Base-by-base conservation (phyloP, 441 rosid genomes). In the Gossypium schwendimanii region DNA sequence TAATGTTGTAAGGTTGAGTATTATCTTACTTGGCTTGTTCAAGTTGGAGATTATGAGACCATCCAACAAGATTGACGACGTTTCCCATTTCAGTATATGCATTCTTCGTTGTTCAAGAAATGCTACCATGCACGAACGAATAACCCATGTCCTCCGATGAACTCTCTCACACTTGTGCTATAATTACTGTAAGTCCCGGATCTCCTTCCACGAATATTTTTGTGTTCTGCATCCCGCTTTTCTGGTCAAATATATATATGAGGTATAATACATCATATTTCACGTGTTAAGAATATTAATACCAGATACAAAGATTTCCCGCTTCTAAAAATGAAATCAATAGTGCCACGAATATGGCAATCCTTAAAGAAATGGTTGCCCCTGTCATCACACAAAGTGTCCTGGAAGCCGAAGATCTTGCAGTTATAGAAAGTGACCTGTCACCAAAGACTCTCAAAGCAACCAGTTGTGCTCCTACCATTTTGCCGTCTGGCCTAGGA, bases 401-500 rank as follows among this genome's bases (percentile, higher is more conserved):
- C 36, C 36, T 31, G 36, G 36, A 31, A 31, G 7, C 7, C 8
- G 1, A 31, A 5, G 36, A 31, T 31, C 7, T 31, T 31, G 36
- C 36, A 31, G 1, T 31, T 31, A 31, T 31, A 31, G 36, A 31
- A 31, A 31, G 36, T 4, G 36, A 31, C 36, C 36, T 31, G 36
- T 31, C 1, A 6, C 36, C 36, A 31, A 6, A 31, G 6, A 31
- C 36, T 31, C 36, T 44, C 1, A 44, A 11, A 11, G 49, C 49
- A 44, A 44, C 49, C 12, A 12, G 14, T 44, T 44, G n/a, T 2
- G 49, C 12, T 44, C 49, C 49, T 8, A 6, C 0, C 33, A 0
- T 62, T 57, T 50, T 73, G 36, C 85, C 87, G 44, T 78, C 79
- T 1, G 33, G 62, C 15, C 39, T 33, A 33, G 39, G 8, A 33